Evolutionary conservation across 139 green algal species (phyloP), one percentile per base, ranked within the genome.

Genomic region (Chlorella ohadii): DNA sequence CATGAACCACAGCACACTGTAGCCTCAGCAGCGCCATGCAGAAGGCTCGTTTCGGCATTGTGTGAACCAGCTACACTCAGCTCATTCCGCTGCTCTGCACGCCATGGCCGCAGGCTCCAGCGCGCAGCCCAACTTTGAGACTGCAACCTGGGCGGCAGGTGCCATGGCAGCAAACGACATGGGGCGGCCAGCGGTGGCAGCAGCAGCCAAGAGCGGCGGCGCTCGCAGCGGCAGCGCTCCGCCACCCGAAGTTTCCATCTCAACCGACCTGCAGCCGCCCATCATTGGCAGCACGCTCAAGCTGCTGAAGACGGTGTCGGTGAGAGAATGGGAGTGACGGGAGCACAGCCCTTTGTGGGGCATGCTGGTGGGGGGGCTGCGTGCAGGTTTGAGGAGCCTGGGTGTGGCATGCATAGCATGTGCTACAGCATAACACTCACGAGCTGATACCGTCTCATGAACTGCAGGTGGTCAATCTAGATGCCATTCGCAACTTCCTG

Each of bases 401-500:
- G n/a, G n/a, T n/a, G n/a, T n/a, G n/a, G n/a, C n/a, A n/a, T n/a
- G n/a, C n/a, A n/a, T n/a, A n/a, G n/a, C n/a, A n/a, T n/a, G n/a
- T n/a, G n/a, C n/a, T n/a, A n/a, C n/a, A n/a, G n/a, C n/a, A n/a
- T n/a, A n/a, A n/a, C n/a, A n/a, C n/a, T n/a, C n/a, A n/a, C n/a
- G n/a, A n/a, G n/a, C n/a, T n/a, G n/a, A n/a, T n/a, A n/a, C n/a
- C n/a, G n/a, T n/a, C n/a, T n/a, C n/a, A n/a, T n/a, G n/a, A n/a
- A 57, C 39, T 59, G 55, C 56, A 73, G 39, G 81, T 89, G 27
- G n/a, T 68, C 16, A 87, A 51, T 44, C 55, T 87, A 16, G 65
- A 82, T 38, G 36, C 84, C 17, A 87, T 92, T 61, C 61, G 85
- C 17, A 71, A 34, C 9, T 38, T 79, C 39, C 63, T 87, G 79